Conservation (phyloP, 2,329 filamentous ascomycete genomes). For the Fusarium musae region DNA sequence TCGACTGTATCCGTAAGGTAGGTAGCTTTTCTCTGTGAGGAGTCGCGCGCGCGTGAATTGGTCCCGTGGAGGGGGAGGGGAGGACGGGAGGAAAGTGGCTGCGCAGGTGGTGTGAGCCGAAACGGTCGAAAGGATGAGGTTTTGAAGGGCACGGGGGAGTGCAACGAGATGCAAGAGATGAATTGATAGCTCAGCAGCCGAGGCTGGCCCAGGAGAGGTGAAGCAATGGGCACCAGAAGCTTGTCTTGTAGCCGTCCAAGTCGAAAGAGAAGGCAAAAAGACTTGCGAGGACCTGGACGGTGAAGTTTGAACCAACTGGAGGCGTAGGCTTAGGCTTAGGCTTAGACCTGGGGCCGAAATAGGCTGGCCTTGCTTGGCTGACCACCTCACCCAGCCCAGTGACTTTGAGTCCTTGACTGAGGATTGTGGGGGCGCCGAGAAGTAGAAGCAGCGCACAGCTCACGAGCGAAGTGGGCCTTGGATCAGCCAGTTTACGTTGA, state of each 20-base stretch:
- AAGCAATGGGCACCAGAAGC: constrained; percentile 28
- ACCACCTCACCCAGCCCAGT: constrained; percentile 12
- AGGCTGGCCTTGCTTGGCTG: constrained; percentile 36
- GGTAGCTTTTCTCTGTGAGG: constrained; percentile 1
- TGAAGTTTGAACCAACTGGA: constrained; percentile 41
- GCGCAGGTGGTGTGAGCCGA: constrained; percentile 35
- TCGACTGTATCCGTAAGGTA: neutral
- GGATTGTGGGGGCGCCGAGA: constrained; percentile 10
- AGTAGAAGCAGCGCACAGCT: constrained; percentile 16
- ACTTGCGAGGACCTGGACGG: constrained; percentile 40
- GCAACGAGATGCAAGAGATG: constrained; percentile 2
- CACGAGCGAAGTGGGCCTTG: constrained; percentile 25
- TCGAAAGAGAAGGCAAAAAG: constrained; percentile 32
- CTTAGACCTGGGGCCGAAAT: constrained; percentile 41
- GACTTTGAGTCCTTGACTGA: constrained; percentile 28
- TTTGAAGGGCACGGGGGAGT: neutral
- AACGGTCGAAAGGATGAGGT: constrained; percentile 28
- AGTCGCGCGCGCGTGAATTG: constrained; percentile 32
- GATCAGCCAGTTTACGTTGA: constrained; percentile 31
- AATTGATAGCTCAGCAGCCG: constrained; percentile 36
- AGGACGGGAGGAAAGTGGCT: constrained; percentile 28
- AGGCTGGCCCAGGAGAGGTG: constrained; percentile 17
- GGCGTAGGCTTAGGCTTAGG: constrained; percentile 33
- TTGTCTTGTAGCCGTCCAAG: constrained; percentile 17
- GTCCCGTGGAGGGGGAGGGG: constrained; percentile 35